Evolutionary conservation across 2,329 filamentous ascomycete species (phyloP).

Genomic region (Neofusicoccum cordaticola): DNA sequence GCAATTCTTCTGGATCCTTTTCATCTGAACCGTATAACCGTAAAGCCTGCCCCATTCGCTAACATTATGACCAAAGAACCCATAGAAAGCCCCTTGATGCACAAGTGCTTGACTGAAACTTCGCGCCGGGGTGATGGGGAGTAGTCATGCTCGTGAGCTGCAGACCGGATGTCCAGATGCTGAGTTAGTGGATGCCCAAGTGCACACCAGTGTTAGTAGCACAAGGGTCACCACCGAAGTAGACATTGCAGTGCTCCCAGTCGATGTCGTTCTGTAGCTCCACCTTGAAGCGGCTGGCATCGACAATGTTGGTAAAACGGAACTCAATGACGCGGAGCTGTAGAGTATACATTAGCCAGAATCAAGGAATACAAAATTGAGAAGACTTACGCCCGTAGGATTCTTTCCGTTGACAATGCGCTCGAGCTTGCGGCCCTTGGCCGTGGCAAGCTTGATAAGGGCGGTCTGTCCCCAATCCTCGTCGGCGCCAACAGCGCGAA

Average conservation of each 20-base stretch:
- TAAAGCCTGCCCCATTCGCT: background rate
- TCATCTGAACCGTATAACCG: background rate
- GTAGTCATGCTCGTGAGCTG: background rate
- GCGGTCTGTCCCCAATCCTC: slow-evolving; percentile 37
- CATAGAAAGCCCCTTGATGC: background rate
- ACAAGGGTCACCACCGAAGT: slow-evolving; percentile 45
- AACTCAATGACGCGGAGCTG: slow-evolving; percentile 46
- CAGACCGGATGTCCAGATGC: too few species aligned
- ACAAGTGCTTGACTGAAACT: background rate
- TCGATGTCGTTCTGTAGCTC: slow-evolving; percentile 39
- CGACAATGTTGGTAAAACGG: slow-evolving; percentile 47
- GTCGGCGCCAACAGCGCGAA: slow-evolving; percentile 44
- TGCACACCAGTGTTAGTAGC: slow-evolving; percentile 22
- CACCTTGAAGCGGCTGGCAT: slow-evolving; percentile 46
- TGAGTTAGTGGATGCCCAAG: background rate
- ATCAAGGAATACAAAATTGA: background rate
- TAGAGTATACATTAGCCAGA: slow-evolving; percentile 12
- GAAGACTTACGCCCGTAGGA: slow-evolving; percentile 39
- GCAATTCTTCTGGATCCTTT: background rate
- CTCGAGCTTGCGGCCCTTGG: slow-evolving; percentile 41
- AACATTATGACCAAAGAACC: background rate
- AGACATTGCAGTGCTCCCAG: slow-evolving; percentile 47
- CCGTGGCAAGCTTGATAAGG: slow-evolving; percentile 39
- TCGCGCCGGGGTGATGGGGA: background rate
- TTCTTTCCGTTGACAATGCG: slow-evolving; percentile 43